Conservation (phyloP, 2,329 filamentous ascomycete species). For the Aureobasidium sp. region DNA sequence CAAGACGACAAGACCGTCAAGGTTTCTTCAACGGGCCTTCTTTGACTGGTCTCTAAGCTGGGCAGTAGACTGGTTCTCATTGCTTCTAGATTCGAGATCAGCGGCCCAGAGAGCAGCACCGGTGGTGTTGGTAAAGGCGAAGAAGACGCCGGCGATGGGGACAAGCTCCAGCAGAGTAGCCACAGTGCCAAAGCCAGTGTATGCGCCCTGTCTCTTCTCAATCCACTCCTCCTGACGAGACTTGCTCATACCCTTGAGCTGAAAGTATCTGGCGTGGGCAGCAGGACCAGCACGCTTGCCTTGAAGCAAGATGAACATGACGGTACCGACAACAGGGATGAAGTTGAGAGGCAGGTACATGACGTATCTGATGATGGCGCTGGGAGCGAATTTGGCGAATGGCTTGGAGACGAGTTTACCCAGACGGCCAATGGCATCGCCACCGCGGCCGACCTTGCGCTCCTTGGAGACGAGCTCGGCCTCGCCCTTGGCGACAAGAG, state of each 20-base stretch:
- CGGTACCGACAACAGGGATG: conserved; percentile 80
- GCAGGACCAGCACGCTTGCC: conserved; percentile 46
- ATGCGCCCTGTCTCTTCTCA: conserved; percentile 62
- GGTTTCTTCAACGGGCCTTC: neutral
- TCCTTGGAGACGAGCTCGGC: conserved; percentile 64
- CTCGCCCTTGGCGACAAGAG: conserved; percentile 48
- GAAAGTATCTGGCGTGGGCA: conserved; percentile 67
- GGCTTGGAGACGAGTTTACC: conserved; percentile 52
- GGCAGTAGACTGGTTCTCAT: conserved; percentile 23
- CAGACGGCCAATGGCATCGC: conserved; percentile 48
- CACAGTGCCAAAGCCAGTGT: conserved; percentile 69
- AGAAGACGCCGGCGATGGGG: conserved; percentile 73
- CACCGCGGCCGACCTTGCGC: conserved; percentile 57
- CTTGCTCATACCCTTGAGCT: conserved; percentile 75
- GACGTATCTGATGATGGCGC: conserved; percentile 66
- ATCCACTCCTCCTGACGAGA: conserved; percentile 62
- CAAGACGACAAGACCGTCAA: neutral
- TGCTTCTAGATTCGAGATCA: conserved; percentile 35
- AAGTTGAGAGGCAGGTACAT: conserved; percentile 90
- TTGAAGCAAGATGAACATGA: conserved; percentile 72
- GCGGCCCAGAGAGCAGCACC: conserved; percentile 93
- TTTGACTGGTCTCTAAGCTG: conserved; percentile 28
- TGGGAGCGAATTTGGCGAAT: conserved; percentile 46
- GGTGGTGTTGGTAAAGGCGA: conserved; percentile 85
- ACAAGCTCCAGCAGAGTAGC: conserved; percentile 79